Percentiles rank a stretch among this genome's conserved stretches.
Evolutionary conservation across 352 stramenopile genomes (phyloP).

Genomic region (Phytophthora kernoviae): DNA sequence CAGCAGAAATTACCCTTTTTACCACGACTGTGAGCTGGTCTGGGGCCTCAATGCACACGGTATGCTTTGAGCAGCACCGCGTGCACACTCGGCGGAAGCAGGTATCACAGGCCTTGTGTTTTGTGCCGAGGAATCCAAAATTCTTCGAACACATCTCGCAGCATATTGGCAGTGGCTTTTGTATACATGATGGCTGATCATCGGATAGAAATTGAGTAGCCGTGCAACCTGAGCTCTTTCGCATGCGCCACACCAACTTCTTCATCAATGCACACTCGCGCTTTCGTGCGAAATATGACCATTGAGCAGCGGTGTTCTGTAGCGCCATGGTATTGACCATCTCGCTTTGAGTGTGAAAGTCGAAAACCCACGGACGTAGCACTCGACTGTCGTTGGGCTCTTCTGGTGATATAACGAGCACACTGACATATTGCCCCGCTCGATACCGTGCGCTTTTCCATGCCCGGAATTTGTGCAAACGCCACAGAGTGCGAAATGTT

Average conservation of each 20-base stretch:
- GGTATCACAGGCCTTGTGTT: conserved; percentile 37
- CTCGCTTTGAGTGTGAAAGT: conserved; percentile 47
- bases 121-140: conserved; percentile 40
- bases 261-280: conserved; percentile 50
- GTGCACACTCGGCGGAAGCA: conserved; percentile 37
- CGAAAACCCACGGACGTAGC: conserved; percentile 59
- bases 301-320: conserved; percentile 39
- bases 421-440: conserved; percentile 55
- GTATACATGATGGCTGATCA: conserved; percentile 9
- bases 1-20: conserved; percentile 41
- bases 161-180: conserved; percentile 13
- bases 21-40: conserved; percentile 36
- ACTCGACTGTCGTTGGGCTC: conserved; percentile 46
- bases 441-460: conserved; percentile 43
- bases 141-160: conserved; percentile 35
- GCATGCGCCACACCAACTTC: conserved; percentile 56
- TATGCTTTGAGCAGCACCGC: conserved; percentile 34
- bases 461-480: conserved; percentile 45
- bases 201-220: conserved; percentile 11
- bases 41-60: conserved; percentile 35
- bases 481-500: conserved; percentile 60
- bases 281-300: conserved; percentile 38
- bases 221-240: conserved; percentile 28
- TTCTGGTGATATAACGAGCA: conserved; percentile 56
- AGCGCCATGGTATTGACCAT: conserved; percentile 48